Evolutionary conservation across 1,284 basidiomycete genomes (phyloP).

Genomic region (Ustilago shanxiensis): DNA sequence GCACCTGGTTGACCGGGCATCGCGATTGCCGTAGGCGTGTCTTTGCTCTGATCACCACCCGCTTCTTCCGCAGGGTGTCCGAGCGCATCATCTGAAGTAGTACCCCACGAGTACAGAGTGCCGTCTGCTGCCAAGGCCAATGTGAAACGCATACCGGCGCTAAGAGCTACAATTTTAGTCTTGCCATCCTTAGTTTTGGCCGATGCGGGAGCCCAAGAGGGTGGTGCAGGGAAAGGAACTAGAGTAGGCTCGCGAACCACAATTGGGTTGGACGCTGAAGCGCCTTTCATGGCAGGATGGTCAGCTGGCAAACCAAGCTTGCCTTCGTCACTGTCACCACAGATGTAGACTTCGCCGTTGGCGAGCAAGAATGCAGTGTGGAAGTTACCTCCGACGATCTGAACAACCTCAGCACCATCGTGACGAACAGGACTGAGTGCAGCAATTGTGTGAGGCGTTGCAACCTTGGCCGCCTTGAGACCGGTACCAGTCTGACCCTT

Average conservation of each 20-base stretch:
- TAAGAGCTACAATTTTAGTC: conserved; percentile 81
- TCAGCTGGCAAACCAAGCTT: conserved; percentile 57
- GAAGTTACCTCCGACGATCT: conserved; percentile 83
- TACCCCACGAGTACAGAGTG: conserved; percentile 87
- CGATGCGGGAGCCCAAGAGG: conserved; percentile 62
- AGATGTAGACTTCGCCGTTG: conserved; percentile 80
- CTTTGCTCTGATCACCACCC: conserved; percentile 71
- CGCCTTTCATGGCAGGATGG: conserved; percentile 44
- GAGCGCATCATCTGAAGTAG: conserved; percentile 76
- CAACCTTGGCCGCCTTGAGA: conserved; percentile 74
- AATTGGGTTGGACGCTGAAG: conserved; percentile 35
- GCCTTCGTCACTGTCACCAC: conserved; percentile 64
- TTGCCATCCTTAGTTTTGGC: conserved; percentile 67
- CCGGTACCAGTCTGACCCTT: conserved; percentile 78
- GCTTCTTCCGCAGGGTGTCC: conserved; percentile 69
- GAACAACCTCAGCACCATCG: conserved; percentile 70
- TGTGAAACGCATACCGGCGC: conserved; percentile 84
- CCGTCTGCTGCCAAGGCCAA: conserved; percentile 83
- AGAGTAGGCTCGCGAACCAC: conserved; percentile 60
- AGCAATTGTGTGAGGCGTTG: conserved; percentile 79
- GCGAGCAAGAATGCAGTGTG: conserved; percentile 88
- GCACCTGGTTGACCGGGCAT: conserved; percentile 72
- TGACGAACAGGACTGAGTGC: conserved; percentile 79
- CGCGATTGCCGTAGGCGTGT: conserved; percentile 79
- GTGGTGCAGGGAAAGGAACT: conserved; percentile 70